Conservation (phyloP, 2,329 filamentous ascomycete genomes). For the Aspergillus brasiliensis region DNA sequence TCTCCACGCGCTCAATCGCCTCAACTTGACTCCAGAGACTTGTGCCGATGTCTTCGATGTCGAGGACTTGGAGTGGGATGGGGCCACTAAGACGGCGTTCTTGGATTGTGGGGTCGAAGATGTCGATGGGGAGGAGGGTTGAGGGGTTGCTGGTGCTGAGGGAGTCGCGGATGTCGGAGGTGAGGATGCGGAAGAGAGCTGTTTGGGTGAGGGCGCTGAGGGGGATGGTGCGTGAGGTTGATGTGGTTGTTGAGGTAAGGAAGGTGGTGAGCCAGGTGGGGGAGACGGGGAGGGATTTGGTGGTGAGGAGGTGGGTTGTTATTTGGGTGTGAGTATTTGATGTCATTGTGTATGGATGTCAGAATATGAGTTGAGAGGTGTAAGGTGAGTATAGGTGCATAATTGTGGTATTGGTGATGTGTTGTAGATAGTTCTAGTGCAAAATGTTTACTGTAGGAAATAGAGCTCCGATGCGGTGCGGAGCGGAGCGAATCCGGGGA, state of each 20-base stretch:
- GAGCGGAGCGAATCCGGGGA: constrained; percentile 21
- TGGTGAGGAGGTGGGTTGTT: constrained; percentile 56
- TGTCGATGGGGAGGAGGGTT: constrained; percentile 58
- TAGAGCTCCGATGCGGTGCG: constrained; percentile 11
- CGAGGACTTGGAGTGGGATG: constrained; percentile 78
- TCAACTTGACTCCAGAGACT: constrained; percentile 88
- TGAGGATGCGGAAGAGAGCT: constrained; percentile 76
- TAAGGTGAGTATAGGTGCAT: not conserved
- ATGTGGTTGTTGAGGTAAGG: constrained; percentile 56
- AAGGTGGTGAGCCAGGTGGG: constrained; percentile 66
- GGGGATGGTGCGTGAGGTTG: constrained; percentile 58
- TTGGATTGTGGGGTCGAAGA: constrained; percentile 56
- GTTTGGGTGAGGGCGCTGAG: constrained; percentile 75
- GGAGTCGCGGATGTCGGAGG: constrained; percentile 71
- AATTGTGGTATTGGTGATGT: not conserved
- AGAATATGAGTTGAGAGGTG: too few relatives aligned
- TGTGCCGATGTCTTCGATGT: constrained; percentile 78
- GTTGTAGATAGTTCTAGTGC: not conserved
- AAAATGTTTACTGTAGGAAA: constrained; percentile 1
- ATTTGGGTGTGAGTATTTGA: constrained; percentile 37
- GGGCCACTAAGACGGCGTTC: constrained; percentile 62
- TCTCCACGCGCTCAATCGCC: constrained; percentile 59
- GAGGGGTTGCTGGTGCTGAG: constrained; percentile 52
- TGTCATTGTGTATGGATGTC: constrained; percentile 24
- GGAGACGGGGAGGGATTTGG: constrained; percentile 58